Percentiles rank a stretch among this genome's conserved stretches.
Evolutionary conservation across 2,329 filamentous ascomycete genomes (phyloP).

Genomic region (Fusarium sulawesiense): DNA sequence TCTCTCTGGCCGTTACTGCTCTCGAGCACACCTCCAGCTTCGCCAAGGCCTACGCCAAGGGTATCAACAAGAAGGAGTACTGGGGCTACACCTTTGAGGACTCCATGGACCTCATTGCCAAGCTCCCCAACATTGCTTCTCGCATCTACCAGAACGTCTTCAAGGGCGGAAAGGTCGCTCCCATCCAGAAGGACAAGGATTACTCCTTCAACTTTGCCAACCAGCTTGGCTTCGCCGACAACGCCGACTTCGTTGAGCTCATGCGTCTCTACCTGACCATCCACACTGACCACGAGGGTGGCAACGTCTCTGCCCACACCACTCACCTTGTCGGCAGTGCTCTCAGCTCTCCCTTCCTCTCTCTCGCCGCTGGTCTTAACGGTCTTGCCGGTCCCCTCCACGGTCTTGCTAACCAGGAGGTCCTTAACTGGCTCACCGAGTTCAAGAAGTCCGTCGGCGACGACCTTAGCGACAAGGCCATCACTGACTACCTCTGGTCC

Average conservation of each 20-base stretch:
- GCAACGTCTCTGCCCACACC: slow-evolving; percentile 98
- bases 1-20: slow-evolving; percentile 96
- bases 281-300: slow-evolving; percentile 99
- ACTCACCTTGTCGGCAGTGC: slow-evolving; percentile 97
- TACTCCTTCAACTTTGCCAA: slow-evolving; percentile 99
- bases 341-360: slow-evolving; percentile 97
- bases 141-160: slow-evolving; percentile 99
- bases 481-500: slow-evolving; percentile 98
- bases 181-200: slow-evolving; percentile 98
- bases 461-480: slow-evolving; percentile 94
- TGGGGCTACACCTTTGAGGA: slow-evolving; percentile 99
- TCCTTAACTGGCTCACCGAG: slow-evolving; percentile 98
- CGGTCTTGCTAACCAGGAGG: slow-evolving; percentile 99
- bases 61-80: slow-evolving; percentile 99
- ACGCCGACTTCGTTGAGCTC: slow-evolving; percentile 97
- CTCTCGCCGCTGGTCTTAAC: slow-evolving; percentile 94
- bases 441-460: slow-evolving; percentile 97
- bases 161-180: slow-evolving; percentile 98
- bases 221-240: slow-evolving; percentile 95
- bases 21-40: slow-evolving; percentile 99
- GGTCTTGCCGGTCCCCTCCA: slow-evolving; percentile 98
- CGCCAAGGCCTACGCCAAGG: slow-evolving; percentile 98
- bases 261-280: slow-evolving; percentile 99
- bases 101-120: slow-evolving; percentile 99
- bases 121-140: slow-evolving; percentile 96